These are phyloP conservation scores for Diaporthe eres DNA, from an alignment of 2,329 filamentous ascomycete species.

Conservation along the genomic window DNA sequence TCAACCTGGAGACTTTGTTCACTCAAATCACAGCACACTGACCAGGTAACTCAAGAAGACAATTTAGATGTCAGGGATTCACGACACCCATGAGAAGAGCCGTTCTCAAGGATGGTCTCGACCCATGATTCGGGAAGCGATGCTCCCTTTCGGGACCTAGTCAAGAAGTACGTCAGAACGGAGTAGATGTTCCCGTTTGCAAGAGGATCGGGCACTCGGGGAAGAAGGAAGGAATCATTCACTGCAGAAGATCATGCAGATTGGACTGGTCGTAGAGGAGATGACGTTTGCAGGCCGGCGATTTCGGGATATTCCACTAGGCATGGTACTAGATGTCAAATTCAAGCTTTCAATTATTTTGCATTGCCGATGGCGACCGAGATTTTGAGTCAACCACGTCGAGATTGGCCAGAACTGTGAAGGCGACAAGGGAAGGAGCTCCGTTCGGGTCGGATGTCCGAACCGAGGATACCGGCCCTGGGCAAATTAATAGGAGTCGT, in stretches of 20 bases:
- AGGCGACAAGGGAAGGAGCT: not conserved
- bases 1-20: not conserved
- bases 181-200: not conserved
- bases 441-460: constrained; percentile 1
- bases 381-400: not conserved
- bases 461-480: not conserved
- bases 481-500: not conserved
- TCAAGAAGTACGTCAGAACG: not conserved
- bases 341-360: not conserved
- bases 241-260: not conserved
- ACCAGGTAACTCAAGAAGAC: not conserved
- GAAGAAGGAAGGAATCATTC: not conserved
- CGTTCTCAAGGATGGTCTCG: no score
- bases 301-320: not conserved
- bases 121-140: not conserved
- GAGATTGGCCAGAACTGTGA: not conserved
- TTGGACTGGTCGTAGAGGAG: not conserved
- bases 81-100: not conserved
- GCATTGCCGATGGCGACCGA: not conserved
- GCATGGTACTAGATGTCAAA: not conserved
- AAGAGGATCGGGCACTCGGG: not conserved
- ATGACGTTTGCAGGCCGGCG: not conserved
- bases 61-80: not conserved
- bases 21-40: not conserved
- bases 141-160: no score